Percentiles rank a stretch among this genome's conserved stretches.
These are phyloP conservation scores for Clausena lansium DNA, from an alignment of 345 rosid species.

Conservation along the genomic window DNA sequence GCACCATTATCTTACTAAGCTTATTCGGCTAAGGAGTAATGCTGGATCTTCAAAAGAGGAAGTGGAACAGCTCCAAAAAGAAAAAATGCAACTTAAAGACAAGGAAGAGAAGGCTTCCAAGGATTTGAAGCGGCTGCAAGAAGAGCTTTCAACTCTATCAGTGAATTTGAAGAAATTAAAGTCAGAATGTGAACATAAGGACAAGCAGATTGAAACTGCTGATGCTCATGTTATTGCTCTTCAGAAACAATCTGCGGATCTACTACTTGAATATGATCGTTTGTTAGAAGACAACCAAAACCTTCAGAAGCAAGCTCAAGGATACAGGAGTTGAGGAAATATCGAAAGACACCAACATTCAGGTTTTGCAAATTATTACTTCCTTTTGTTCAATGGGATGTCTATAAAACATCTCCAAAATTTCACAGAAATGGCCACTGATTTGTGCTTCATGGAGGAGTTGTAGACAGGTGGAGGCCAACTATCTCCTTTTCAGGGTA, in stretches of 20 bases:
- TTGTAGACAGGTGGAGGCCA: not conserved
- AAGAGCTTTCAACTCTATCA: slow-evolving; percentile 42
- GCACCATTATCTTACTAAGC: slow-evolving; percentile 79
- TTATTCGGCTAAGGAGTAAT: slow-evolving; percentile 52
- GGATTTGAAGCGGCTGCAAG: slow-evolving; percentile 55
- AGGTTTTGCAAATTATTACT: slow-evolving; percentile 3
- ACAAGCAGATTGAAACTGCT: slow-evolving; percentile 66
- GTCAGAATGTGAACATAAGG: slow-evolving; percentile 63
- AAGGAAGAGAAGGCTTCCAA: slow-evolving; percentile 61
- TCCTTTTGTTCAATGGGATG: not conserved
- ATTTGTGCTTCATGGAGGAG: not conserved
- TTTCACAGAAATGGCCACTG: slow-evolving; percentile 15
- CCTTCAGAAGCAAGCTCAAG: slow-evolving; percentile 66
- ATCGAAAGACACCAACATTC: slow-evolving; percentile 8
- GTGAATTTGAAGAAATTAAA: slow-evolving; percentile 65
- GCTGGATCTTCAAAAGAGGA: slow-evolving; percentile 66
- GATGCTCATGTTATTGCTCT: slow-evolving; percentile 77
- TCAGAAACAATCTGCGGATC: slow-evolving; percentile 81
- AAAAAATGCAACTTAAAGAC: slow-evolving; percentile 54
- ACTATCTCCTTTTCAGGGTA: not conserved
- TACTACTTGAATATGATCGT: slow-evolving; percentile 82
- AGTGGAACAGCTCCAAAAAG: slow-evolving; percentile 58
- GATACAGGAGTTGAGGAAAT: slow-evolving; percentile 38
- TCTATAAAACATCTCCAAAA: slow-evolving; percentile 2
- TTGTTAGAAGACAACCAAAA: slow-evolving; percentile 82